Evolutionary conservation across 495 filamentous ascomycete species (phyloP).

Genomic region (Annulohypoxylon maeteangense): DNA sequence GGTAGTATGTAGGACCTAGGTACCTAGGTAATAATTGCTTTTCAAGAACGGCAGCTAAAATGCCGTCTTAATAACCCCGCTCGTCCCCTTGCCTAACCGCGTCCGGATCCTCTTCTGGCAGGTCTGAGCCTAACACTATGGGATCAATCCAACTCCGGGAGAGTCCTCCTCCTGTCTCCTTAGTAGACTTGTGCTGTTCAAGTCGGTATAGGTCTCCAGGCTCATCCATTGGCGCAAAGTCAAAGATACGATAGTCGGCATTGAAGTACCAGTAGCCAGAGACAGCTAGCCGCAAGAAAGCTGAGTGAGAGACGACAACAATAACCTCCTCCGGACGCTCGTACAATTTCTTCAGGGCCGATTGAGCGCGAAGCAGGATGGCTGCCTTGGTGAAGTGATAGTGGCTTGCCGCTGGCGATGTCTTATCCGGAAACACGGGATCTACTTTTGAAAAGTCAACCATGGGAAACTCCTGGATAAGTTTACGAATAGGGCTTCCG

Average conservation of each 20-base stretch:
- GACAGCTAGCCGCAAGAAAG: conserved; percentile 63
- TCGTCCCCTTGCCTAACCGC: conserved; percentile 10
- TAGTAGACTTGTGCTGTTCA: conserved; percentile 56
- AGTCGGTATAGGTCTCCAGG: conserved; percentile 49
- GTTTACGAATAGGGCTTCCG: conserved; percentile 56
- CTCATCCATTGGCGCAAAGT: conserved; percentile 55
- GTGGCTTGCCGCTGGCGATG: conserved; percentile 48
- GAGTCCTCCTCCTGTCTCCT: conserved; percentile 49
- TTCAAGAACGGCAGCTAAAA: neutral
- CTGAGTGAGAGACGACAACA: conserved; percentile 69
- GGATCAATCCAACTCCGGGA: conserved; percentile 44
- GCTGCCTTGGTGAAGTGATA: conserved; percentile 61
- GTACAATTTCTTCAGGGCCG: conserved; percentile 59
- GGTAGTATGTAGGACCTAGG: too few relatives aligned
- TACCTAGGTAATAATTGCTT: neutral
- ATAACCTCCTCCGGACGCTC: conserved; percentile 68
- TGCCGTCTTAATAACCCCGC: conserved; percentile 28
- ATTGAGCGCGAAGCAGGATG: conserved; percentile 61
- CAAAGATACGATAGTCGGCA: conserved; percentile 71
- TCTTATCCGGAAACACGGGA: conserved; percentile 66
- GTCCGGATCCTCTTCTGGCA: conserved; percentile 43
- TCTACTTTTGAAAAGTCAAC: conserved; percentile 66
- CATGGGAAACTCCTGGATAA: conserved; percentile 60
- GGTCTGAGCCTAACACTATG: conserved; percentile 40
- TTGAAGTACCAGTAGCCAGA: conserved; percentile 63